phyloP scores from a whole-genome alignment of 2,329 filamentous ascomycete genomes.

The Colletotrichum higginsianum region DNA sequence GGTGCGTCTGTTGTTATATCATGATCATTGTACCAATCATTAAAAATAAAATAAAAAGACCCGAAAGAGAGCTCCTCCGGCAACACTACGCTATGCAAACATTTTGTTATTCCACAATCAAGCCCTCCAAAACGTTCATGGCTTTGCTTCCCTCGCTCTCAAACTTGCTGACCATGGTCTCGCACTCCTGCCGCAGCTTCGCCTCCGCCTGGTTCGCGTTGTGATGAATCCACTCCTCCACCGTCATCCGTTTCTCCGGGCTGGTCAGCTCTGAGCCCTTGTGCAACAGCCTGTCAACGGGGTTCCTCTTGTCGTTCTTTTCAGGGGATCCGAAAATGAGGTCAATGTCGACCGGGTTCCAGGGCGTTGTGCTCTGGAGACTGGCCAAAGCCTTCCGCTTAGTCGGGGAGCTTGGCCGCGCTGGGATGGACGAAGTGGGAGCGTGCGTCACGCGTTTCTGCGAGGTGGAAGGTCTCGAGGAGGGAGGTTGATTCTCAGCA shows the following conservation, averaged over 20 bases:
- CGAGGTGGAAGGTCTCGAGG: slow-evolving; percentile 69
- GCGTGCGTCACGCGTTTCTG: slow-evolving; percentile 64
- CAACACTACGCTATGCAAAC: slow-evolving; percentile 31
- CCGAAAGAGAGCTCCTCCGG: slow-evolving; percentile 17
- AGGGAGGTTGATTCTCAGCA: slow-evolving; percentile 84
- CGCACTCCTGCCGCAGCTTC: slow-evolving; percentile 84
- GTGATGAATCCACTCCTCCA: slow-evolving; percentile 91
- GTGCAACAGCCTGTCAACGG: slow-evolving; percentile 64
- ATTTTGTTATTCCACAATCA: slow-evolving; percentile 67
- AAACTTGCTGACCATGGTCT: slow-evolving; percentile 85
- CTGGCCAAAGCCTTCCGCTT: slow-evolving; percentile 71
- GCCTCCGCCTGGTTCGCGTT: slow-evolving; percentile 87
- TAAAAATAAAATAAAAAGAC: neutral
- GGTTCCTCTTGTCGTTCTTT: slow-evolving; percentile 67
- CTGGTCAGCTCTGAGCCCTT: slow-evolving; percentile 76
- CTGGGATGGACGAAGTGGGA: slow-evolving; percentile 59
- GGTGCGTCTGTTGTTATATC: slow-evolving; percentile 18
- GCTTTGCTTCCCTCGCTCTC: slow-evolving; percentile 87
- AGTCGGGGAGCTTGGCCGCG: slow-evolving; percentile 67
- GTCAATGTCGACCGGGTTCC: slow-evolving; percentile 85
- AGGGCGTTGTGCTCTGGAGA: slow-evolving; percentile 72
- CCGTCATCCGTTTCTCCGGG: slow-evolving; percentile 89
- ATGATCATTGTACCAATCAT: slow-evolving; percentile 34
- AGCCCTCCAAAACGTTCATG: slow-evolving; percentile 81
- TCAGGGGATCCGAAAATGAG: slow-evolving; percentile 71